Conservation (phyloP, 345 rosid genomes). For the Corchorus capsularis region DNA sequence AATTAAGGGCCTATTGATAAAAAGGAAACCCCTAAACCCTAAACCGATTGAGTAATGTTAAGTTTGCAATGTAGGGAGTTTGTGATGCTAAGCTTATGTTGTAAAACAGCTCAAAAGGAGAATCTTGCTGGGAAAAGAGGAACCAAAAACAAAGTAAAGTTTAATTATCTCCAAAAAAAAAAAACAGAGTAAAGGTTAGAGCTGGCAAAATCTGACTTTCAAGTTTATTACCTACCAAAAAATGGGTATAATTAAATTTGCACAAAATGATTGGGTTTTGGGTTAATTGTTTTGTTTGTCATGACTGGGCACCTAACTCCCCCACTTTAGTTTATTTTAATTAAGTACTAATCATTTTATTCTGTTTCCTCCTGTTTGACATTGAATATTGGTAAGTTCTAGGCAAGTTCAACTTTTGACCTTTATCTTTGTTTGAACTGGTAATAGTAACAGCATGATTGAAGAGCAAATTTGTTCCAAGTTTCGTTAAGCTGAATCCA, state of each 20-base stretch:
- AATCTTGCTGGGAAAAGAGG: conserved; percentile 22
- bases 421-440: background rate
- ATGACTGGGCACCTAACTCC: conserved; percentile 4
- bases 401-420: background rate
- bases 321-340: no score
- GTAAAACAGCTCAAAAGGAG: conserved; percentile 48
- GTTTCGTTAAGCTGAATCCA: background rate
- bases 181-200: background rate
- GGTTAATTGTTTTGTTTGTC: conserved; percentile 23
- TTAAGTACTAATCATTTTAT: background rate
- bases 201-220: background rate
- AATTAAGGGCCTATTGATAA: background rate
- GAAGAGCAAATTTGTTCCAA: background rate
- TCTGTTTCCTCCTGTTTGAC: background rate
- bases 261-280: conserved; percentile 24
- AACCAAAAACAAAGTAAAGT: background rate
- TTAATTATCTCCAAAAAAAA: no score
- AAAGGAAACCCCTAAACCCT: background rate
- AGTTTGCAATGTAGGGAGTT: background rate
- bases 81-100: conserved; percentile 13
- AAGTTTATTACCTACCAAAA: conserved; percentile 9
- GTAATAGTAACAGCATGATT: background rate
- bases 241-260: conserved; percentile 20
- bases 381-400: background rate
- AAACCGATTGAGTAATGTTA: background rate